Evolutionary conservation across 768 basidiomycete genomes (phyloP).

Genomic region (Suillus decipiens): DNA sequence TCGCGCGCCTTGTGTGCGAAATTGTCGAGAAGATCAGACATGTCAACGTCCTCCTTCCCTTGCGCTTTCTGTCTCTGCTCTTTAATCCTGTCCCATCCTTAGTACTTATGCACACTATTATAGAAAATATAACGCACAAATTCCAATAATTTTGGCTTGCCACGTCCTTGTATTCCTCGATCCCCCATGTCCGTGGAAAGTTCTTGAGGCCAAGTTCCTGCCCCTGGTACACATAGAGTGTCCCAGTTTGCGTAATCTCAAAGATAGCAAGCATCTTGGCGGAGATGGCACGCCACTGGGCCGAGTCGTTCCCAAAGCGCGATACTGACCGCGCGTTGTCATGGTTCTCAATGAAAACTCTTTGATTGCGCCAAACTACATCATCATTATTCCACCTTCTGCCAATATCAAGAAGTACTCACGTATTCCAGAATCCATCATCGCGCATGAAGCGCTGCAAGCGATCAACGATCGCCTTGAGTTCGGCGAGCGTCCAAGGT

Average conservation of each 20-base stretch:
- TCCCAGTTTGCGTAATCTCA: conserved; percentile 62
- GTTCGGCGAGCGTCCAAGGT: conserved; percentile 53
- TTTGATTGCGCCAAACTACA: conserved; percentile 22
- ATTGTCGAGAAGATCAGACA: conserved; percentile 59
- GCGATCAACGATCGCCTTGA: conserved; percentile 45
- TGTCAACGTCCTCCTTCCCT: conserved; percentile 48
- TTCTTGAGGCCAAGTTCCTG: no score
- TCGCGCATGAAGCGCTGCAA: conserved; percentile 64
- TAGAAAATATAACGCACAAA: no score
- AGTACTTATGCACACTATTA: no score
- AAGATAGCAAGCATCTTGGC: conserved; percentile 70
- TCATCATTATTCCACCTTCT: not conserved
- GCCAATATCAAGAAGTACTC: conserved; percentile 20
- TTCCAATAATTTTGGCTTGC: no score
- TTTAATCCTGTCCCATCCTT: no score
- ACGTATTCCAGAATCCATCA: conserved; percentile 70
- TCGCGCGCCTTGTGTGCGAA: conserved; percentile 68
- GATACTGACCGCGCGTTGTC: conserved; percentile 66
- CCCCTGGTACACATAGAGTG: conserved; percentile 73
- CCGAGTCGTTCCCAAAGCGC: conserved; percentile 62
- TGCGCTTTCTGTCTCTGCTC: conserved; percentile 33
- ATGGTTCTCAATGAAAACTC: conserved; percentile 69
- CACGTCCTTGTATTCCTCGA: no score
- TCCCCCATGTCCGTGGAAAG: no score
- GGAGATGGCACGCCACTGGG: conserved; percentile 54